Conservation (phyloP, 352 stramenopile genomes). For the Phytophthora foliorum region DNA sequence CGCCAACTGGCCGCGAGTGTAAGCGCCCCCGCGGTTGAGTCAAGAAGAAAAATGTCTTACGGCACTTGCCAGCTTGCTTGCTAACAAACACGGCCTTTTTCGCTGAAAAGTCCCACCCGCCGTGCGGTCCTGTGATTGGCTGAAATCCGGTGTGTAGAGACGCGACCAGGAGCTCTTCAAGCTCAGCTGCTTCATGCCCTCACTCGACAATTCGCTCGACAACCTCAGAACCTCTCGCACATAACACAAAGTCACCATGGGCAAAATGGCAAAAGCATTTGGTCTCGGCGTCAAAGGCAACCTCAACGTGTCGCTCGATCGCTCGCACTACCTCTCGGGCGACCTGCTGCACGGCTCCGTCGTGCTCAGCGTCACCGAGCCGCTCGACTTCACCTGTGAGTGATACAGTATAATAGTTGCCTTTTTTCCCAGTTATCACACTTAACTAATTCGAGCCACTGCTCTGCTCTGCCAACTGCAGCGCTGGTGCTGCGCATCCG, state of each 20-base stretch:
- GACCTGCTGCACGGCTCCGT: slow-evolving; percentile 41
- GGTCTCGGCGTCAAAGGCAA: slow-evolving; percentile 41
- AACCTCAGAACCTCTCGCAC: background rate
- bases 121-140: slow-evolving; percentile 14
- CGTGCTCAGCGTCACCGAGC: slow-evolving; percentile 35
- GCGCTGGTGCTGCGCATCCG: slow-evolving; percentile 37
- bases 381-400: slow-evolving; percentile 45
- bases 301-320: slow-evolving; percentile 35
- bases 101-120: slow-evolving; percentile 25
- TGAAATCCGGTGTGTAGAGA: too few relatives aligned
- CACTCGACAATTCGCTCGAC: slow-evolving; percentile 39
- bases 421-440: background rate
- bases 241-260: slow-evolving; percentile 24
- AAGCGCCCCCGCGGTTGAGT: background rate
- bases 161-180: background rate
- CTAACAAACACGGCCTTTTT: slow-evolving; percentile 5
- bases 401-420: background rate
- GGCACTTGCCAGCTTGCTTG: too few relatives aligned
- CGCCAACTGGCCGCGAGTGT: background rate
- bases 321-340: slow-evolving; percentile 37
- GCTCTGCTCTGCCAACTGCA: slow-evolving; percentile 10
- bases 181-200: slow-evolving; percentile 8
- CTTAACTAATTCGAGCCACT: slow-evolving; percentile 5
- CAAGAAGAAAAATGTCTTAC: too few relatives aligned
- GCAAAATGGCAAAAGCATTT: slow-evolving; percentile 41